Conservation (phyloP, 2,329 filamentous ascomycete genomes). For the Pestalotiopsis sp. region DNA sequence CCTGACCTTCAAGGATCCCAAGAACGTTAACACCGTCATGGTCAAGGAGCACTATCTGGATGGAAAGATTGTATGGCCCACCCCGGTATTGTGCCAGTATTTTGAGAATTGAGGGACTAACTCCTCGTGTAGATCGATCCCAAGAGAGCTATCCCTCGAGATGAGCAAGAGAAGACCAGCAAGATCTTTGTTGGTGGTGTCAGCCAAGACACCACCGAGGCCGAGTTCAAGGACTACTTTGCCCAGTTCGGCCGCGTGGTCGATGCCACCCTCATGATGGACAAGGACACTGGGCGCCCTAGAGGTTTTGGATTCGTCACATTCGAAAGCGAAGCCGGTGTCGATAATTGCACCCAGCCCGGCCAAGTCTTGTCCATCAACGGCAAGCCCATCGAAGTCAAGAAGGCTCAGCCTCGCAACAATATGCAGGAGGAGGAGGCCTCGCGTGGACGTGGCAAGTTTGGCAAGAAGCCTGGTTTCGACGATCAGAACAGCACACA, state of each 20-base stretch:
- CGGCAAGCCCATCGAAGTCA: slow-evolving; percentile 96
- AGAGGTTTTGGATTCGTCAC: slow-evolving; percentile 98
- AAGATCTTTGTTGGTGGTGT: slow-evolving; percentile 99
- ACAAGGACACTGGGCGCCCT: slow-evolving; percentile 97
- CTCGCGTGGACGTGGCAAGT: slow-evolving; percentile 63
- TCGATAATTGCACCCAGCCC: slow-evolving; percentile 84
- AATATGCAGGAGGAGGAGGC: slow-evolving; percentile 93
- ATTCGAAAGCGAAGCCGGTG: slow-evolving; percentile 93
- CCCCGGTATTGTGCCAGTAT: background rate
- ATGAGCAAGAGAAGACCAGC: slow-evolving; percentile 97
- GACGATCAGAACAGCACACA: slow-evolving; percentile 37
- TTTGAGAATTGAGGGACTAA: slow-evolving; percentile 23
- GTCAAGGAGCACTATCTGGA: slow-evolving; percentile 98
- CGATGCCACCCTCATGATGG: slow-evolving; percentile 99
- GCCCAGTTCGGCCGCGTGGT: slow-evolving; percentile 94
- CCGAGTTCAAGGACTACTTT: slow-evolving; percentile 96
- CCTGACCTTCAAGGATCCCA: slow-evolving; percentile 95
- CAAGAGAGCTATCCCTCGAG: slow-evolving; percentile 93
- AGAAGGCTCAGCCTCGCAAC: slow-evolving; percentile 93
- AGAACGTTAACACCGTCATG: slow-evolving; percentile 99
- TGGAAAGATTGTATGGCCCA: slow-evolving; percentile 85
- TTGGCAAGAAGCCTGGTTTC: slow-evolving; percentile 60
- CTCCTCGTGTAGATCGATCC: slow-evolving; percentile 77
- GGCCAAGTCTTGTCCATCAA: slow-evolving; percentile 78
- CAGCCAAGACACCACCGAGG: slow-evolving; percentile 93